phyloP scores from a whole-genome alignment of 257 asterid species.

The Jacaranda mimosifolia region DNA sequence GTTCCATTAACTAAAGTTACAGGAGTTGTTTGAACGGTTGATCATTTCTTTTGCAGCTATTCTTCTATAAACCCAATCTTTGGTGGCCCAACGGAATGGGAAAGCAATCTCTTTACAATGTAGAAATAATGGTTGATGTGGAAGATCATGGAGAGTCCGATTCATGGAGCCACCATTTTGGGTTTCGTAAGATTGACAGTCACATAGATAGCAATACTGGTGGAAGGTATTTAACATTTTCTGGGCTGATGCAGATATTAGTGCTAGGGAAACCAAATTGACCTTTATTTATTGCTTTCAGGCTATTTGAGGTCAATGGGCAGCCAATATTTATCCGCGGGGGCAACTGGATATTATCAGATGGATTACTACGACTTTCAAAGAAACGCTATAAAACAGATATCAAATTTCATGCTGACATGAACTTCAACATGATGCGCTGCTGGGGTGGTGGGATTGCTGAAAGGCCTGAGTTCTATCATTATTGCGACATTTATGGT shows the following conservation, averaged over 20 bases:
- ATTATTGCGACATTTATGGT: constrained; percentile 91
- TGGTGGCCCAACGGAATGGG: constrained; percentile 99
- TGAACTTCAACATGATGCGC: constrained; percentile 98
- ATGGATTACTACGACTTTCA: constrained; percentile 89
- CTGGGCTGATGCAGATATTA: constrained; percentile 18
- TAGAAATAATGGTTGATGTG: constrained; percentile 78
- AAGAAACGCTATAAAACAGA: constrained; percentile 84
- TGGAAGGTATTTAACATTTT: constrained; percentile 72
- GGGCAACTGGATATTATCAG: constrained; percentile 98
- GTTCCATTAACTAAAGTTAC: constrained; percentile 6
- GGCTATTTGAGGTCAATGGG: constrained; percentile 94
- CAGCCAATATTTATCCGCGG: constrained; percentile 93
- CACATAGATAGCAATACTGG: constrained; percentile 81
- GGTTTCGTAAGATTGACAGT: constrained; percentile 92
- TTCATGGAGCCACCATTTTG: constrained; percentile 83
- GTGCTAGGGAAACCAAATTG: constrained; percentile 20
- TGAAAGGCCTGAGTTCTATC: constrained; percentile 97
- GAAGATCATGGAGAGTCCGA: constrained; percentile 86
- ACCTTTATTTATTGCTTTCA: constrained; percentile 45
- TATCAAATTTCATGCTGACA: constrained; percentile 94
- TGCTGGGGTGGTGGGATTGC: constrained; percentile 99
- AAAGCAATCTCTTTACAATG: constrained; percentile 82
- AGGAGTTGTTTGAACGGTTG: constrained; percentile 22
- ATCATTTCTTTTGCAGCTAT: constrained; percentile 59
- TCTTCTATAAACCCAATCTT: constrained; percentile 85